Evolutionary conservation across 768 basidiomycete species (phyloP), one percentile per base, ranked within the genome.

Genomic region (Leccinum variicolor): DNA sequence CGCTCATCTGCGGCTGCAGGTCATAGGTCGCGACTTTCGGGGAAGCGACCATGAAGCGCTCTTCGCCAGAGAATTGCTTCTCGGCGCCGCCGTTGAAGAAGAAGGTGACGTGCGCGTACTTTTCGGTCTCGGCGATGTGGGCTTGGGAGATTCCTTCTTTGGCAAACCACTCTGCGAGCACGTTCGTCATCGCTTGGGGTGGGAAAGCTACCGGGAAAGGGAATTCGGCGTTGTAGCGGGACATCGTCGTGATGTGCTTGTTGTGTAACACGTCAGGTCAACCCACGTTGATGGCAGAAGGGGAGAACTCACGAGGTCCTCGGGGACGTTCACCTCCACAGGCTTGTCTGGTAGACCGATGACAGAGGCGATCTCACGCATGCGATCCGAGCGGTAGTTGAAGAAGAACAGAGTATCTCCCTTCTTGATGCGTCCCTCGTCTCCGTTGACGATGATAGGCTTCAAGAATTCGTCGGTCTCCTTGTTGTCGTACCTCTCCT

Each of bases 71-170:
- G 73, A 91, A 98, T 66, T 95, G 91, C 69, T 94, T 91, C 78
- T 97, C 95, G 28, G 94, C 86, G 55, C 94, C 94, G 14, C 94
- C 95, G 73, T 96, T 97, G 83, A 97, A 96, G 83, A 96, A 97
- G 80, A 97, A 96, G 0, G 94, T 98, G 55, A 98, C 92, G 69
- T 98, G 94, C 2, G 94, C 94, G 73, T 95, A 98, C 75, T 98
- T 96, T 72, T 96, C 94, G n/a, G 94, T 96, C 73, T 97, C 94
- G 83, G 93, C 94, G 54, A 97, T 84, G 67, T 96, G 94, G 3
- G 87, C 87, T 67, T 97, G 95, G 69, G 87, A 92, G 57, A 90
- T 68, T 9, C 82, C 91, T 57, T 94, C 75, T 65, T 85, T 88
- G 33, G 84, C 77, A 23, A 97, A 81, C 89, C 91, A 94, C 69